Evolutionary conservation across 352 stramenopile genomes (phyloP), one percentile per base, ranked within the genome.

Genomic region (Pythium vanterpoolii): DNA sequence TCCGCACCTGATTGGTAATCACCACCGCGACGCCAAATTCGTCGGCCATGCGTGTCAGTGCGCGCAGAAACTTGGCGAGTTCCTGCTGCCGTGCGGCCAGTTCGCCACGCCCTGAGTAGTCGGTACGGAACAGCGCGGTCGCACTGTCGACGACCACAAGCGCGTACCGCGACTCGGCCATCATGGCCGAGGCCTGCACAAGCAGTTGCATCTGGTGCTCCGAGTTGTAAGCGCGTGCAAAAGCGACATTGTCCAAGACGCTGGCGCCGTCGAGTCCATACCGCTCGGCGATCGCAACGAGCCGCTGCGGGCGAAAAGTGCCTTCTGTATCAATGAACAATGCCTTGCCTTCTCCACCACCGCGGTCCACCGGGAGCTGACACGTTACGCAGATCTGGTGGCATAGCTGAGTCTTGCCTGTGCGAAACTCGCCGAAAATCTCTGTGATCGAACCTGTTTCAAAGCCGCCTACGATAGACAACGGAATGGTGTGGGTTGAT

Each of bases 251-350:
- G 56, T 99, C 97, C 40, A 99, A 79, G 16, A 99, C 96, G 21
- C 95, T 96, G 27, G 97, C 90, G 31, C 79, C 84, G 72, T 99
- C 96, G 19, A 99, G 82, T 14, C 96, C 96, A 72, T 98, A 99
- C 40, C 98, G 84, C 76, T 99, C 96, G 13, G 97, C 97, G 77
- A 99, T 99, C 4, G 89, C 88, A 36, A 98, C 86, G 30, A 99
- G 77, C 53, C 96, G 86, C 66, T 98, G 79, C 4, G 97, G 97
- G 47, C 98, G 93, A 68, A 99, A 99, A 0, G 96, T 99, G 38
- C 97, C 97, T 80, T 99, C 98, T 4, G 98, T 99, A 72, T 99
- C 98, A 64, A 99, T 99, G 72, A 95, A 99, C 49, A 99, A 96
- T 19, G 96, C 96, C 69, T 98, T 97, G 42, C 97, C 98, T 77